A percentile compares a stretch with the other conserved stretches of the same genome.
Evolutionary conservation across 768 basidiomycete species (phyloP).

Genomic region (Suillus placidus): DNA sequence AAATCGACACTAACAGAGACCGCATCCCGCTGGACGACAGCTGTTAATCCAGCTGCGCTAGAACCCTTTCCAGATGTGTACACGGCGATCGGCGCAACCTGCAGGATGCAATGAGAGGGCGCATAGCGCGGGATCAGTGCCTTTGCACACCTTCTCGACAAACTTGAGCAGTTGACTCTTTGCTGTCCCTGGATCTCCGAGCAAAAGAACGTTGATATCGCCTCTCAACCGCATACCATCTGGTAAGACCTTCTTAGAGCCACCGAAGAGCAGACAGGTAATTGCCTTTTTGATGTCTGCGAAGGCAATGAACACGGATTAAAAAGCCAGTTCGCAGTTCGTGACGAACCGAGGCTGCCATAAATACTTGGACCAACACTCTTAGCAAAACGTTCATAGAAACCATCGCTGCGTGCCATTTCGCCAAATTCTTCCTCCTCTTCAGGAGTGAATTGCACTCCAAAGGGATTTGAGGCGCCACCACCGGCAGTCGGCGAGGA

Average conservation of each 20-base stretch:
- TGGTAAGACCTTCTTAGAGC: constrained; percentile 94
- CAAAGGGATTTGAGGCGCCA: constrained; percentile 80
- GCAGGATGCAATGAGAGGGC: constrained; percentile 7
- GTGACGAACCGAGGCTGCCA: constrained; percentile 78
- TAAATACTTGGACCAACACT: constrained; percentile 98
- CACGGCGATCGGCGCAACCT: constrained; percentile 97
- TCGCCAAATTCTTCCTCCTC: constrained; percentile 97
- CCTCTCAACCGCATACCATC: constrained; percentile 97
- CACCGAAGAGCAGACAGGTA: constrained; percentile 93
- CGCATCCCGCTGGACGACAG: constrained; percentile 93
- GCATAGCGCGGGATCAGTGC: background rate
- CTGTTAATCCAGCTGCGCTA: constrained; percentile 97
- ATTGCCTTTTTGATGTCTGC: constrained; percentile 98
- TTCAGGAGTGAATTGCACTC: constrained; percentile 87
- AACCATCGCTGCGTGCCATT: constrained; percentile 84
- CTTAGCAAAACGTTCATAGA: constrained; percentile 92
- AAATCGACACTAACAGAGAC: constrained; percentile 68
- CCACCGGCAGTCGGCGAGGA: constrained; percentile 77
- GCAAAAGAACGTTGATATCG: constrained; percentile 94
- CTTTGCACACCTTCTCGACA: constrained; percentile 78
- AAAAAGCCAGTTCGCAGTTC: background rate
- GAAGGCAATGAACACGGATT: constrained; percentile 14
- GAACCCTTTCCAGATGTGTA: constrained; percentile 99
- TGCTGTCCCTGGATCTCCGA: constrained; percentile 98
- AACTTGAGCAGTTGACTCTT: constrained; percentile 98